Evolutionary conservation across 1,139 yeast species (phyloP), one percentile per base, ranked within the genome.

Genomic region (Insectozyma bohioensis): DNA sequence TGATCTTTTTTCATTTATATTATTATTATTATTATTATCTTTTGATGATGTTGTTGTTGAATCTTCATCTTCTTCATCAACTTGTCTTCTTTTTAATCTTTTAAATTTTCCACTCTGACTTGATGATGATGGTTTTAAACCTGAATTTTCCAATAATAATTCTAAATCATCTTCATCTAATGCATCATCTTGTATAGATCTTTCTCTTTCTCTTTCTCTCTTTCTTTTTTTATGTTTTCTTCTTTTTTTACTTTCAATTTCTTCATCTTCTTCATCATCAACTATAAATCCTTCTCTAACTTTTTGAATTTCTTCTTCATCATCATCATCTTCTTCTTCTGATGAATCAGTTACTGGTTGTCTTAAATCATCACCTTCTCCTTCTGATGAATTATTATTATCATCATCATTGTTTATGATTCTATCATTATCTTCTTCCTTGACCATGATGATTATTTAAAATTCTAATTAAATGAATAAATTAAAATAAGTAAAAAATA

Each of bases 131-230:
- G 72, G 67, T 28, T 65, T 63, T 20, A 77, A 85, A 28, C 97
- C 97, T 0, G 95, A 78, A 54, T 90, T 90, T 57, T 92, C 97
- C 75, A 88, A 73, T 41, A 92, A 69, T 40, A 92, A 72, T 47
- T 90, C 97, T 50, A 94, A 73, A 60, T 92, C 99, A 58, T 92
- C 99, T 54, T 92, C 97, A 52, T 94, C 95, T 36, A 92, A 72
- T 35, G 81, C 85, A 40, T 84, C 92, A 41, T 72, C 82, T 14
- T 58, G 75, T 17, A 60, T 36, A 8, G 44, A 31, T 40, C 47
- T 41, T 42, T 50, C 50, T 41, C 48, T 43, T 45, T 59, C 64
- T 65, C 60, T 58, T 56, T 62, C 66, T 63, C 64, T 71, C 62
- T 56, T 57, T 56, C 52, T 63, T 47, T 55, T 65, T 43, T 56